Conservation (phyloP, 768 basidiomycete species). For the Xanthoconium stramineum region DNA sequence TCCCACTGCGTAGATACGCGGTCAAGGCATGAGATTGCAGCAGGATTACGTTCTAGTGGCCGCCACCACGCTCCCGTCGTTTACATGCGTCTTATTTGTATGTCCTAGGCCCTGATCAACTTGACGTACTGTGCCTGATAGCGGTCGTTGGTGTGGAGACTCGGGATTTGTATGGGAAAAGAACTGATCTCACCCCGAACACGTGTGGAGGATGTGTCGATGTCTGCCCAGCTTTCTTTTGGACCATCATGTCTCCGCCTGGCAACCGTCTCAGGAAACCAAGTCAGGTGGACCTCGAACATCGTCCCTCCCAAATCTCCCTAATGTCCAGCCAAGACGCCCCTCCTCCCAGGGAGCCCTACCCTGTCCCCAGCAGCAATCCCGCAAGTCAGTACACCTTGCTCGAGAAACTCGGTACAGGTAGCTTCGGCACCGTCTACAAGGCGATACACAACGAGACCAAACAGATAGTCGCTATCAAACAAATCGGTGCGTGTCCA, state of each 20-base stretch:
- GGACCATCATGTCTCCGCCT: slow-evolving; percentile 43
- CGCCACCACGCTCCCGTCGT: slow-evolving; percentile 19
- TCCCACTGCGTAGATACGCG: slow-evolving; percentile 91
- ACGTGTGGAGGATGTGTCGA: slow-evolving; percentile 22
- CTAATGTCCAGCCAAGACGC: slow-evolving; percentile 41
- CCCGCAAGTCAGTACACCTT: slow-evolving; percentile 90
- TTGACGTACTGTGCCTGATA: slow-evolving; percentile 30
- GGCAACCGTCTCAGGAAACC: slow-evolving; percentile 38
- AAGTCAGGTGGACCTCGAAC: slow-evolving; percentile 36
- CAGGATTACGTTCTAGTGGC: slow-evolving; percentile 17
- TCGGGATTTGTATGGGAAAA: slow-evolving; percentile 3
- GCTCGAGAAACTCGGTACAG: slow-evolving; percentile 94
- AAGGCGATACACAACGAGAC: slow-evolving; percentile 95
- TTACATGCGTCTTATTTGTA: slow-evolving; percentile 35
- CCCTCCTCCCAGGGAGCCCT: slow-evolving; percentile 46
- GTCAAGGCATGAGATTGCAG: slow-evolving; percentile 73
- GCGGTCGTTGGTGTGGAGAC: no score
- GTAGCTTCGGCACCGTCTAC: slow-evolving; percentile 96
- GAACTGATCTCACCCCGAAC: slow-evolving; percentile 7
- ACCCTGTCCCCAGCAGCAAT: slow-evolving; percentile 70
- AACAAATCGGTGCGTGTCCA: slow-evolving; percentile 81
- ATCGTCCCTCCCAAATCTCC: slow-evolving; percentile 44
- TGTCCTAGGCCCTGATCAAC: slow-evolving; percentile 36
- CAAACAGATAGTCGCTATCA: slow-evolving; percentile 94
- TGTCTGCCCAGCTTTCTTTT: slow-evolving; percentile 14